phyloP scores from a whole-genome alignment of 2,329 filamentous ascomycete species.

The Parasarocladium wereldwijsianum region DNA sequence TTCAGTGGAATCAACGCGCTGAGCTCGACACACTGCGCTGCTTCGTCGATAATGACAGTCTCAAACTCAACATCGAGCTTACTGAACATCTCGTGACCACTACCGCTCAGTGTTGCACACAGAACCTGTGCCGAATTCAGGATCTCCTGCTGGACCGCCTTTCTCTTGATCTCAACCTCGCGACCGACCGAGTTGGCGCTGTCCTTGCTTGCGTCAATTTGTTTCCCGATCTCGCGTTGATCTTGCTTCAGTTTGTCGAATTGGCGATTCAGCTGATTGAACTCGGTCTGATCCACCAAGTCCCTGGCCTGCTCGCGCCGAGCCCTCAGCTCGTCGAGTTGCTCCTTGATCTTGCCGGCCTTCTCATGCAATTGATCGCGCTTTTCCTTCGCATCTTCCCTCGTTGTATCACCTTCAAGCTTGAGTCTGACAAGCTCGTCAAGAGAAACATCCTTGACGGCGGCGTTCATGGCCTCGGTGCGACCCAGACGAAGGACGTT shows the following conservation, averaged over 20 bases:
- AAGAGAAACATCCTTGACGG: conserved; percentile 80
- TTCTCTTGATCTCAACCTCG: conserved; percentile 73
- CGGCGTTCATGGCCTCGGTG: conserved; percentile 80
- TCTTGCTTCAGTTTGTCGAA: conserved; percentile 66
- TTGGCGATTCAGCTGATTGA: conserved; percentile 52
- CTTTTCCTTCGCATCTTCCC: conserved; percentile 39
- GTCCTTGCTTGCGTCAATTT: conserved; percentile 80
- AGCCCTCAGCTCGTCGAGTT: conserved; percentile 56
- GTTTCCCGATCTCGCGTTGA: conserved; percentile 57
- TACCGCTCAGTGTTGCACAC: conserved; percentile 88
- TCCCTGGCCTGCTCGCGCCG: conserved; percentile 54
- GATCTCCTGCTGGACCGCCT: conserved; percentile 78
- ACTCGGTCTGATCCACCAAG: conserved; percentile 29
- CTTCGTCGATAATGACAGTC: conserved; percentile 96
- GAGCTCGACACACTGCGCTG: conserved; percentile 93
- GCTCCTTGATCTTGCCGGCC: conserved; percentile 57
- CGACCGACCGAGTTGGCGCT: conserved; percentile 68
- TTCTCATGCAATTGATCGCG: conserved; percentile 48
- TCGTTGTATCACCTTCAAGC: conserved; percentile 45
- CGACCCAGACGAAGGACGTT: conserved; percentile 82
- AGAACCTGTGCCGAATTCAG: conserved; percentile 84
- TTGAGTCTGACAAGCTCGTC: conserved; percentile 77
- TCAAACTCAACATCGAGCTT: conserved; percentile 92
- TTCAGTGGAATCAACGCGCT: conserved; percentile 94
- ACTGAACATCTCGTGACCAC: conserved; percentile 95